Conservation (phyloP, 495 filamentous ascomycete species). For the Lasiosphaeria hispida region DNA sequence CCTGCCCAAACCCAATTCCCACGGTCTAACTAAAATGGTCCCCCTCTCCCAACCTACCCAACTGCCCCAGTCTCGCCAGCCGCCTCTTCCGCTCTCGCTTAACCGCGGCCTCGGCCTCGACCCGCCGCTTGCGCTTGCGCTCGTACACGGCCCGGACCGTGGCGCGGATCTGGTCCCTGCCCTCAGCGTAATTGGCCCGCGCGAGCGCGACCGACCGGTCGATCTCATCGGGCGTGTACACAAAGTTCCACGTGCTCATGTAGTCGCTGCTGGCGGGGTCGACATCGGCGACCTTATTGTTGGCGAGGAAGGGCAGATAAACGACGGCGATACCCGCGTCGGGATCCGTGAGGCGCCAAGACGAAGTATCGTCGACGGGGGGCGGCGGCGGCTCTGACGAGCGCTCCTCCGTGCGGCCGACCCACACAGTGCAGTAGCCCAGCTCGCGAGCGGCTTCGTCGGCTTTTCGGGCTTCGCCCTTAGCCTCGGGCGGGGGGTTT, state of each 20-base stretch:
- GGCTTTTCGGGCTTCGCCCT: constrained; percentile 29
- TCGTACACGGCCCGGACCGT: constrained; percentile 91
- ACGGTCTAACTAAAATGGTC: constrained; percentile 48
- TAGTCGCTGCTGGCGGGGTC: constrained; percentile 79
- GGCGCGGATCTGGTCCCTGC: constrained; percentile 67
- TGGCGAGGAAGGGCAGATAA: constrained; percentile 87
- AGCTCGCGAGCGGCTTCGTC: constrained; percentile 57
- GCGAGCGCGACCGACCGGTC: constrained; percentile 79
- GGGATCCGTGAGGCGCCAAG: constrained; percentile 72
- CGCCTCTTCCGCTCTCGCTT: constrained; percentile 47
- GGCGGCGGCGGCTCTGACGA: constrained; percentile 55
- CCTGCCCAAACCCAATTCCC: background rate
- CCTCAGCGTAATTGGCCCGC: constrained; percentile 80
- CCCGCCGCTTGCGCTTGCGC: constrained; percentile 71
- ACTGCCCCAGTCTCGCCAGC: constrained; percentile 41
- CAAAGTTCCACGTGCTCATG: constrained; percentile 95
- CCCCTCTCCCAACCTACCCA: constrained; percentile 42
- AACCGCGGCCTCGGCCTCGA: constrained; percentile 54
- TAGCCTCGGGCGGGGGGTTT: constrained; percentile 6
- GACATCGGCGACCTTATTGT: constrained; percentile 69
- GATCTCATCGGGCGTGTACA: constrained; percentile 83
- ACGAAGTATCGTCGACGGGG: constrained; percentile 57
- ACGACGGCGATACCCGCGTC: constrained; percentile 84
- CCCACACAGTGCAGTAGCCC: constrained; percentile 92
- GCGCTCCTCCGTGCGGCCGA: constrained; percentile 74